These are phyloP conservation scores for Pseudocercospora crystallina DNA, from an alignment of 2,329 filamentous ascomycete species.

Conservation along the genomic window DNA sequence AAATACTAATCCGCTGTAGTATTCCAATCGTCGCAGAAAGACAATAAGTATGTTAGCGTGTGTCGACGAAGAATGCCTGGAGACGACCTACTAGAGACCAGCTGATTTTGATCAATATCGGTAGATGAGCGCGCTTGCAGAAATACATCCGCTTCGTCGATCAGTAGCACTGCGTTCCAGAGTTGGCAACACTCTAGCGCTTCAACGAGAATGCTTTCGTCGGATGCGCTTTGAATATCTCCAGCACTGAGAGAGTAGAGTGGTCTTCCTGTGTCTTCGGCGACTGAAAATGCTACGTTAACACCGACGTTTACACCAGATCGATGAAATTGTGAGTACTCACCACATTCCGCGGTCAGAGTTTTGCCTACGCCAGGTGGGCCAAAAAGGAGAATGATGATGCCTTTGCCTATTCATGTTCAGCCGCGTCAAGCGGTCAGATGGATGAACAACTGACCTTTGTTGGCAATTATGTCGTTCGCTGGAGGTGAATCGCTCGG, in stretches of 20 bases:
- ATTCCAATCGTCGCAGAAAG: slow-evolving; percentile 40
- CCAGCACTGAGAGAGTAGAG: slow-evolving; percentile 37
- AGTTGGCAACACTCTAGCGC: slow-evolving; percentile 49
- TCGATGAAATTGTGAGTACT: no score
- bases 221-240: slow-evolving; percentile 11
- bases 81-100: slow-evolving; percentile 36
- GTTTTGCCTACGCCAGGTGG: slow-evolving; percentile 42
- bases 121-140: slow-evolving; percentile 50
- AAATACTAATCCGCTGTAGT: slow-evolving; percentile 33
- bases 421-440: no score
- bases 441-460: no score
- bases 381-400: slow-evolving; percentile 39
- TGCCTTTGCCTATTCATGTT: slow-evolving; percentile 40
- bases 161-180: slow-evolving; percentile 55
- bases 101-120: slow-evolving; percentile 35
- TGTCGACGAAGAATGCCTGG: not conserved
- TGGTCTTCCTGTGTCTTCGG: slow-evolving; percentile 39
- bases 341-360: slow-evolving; percentile 37
- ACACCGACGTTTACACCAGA: no score
- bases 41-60: slow-evolving; percentile 15
- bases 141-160: slow-evolving; percentile 63
- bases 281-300: no score
- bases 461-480: no score
- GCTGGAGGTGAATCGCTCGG: no score
- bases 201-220: slow-evolving; percentile 17